phyloP scores from a whole-genome alignment of 2,329 filamentous ascomycete genomes.

The Aspergillus versicolor region DNA sequence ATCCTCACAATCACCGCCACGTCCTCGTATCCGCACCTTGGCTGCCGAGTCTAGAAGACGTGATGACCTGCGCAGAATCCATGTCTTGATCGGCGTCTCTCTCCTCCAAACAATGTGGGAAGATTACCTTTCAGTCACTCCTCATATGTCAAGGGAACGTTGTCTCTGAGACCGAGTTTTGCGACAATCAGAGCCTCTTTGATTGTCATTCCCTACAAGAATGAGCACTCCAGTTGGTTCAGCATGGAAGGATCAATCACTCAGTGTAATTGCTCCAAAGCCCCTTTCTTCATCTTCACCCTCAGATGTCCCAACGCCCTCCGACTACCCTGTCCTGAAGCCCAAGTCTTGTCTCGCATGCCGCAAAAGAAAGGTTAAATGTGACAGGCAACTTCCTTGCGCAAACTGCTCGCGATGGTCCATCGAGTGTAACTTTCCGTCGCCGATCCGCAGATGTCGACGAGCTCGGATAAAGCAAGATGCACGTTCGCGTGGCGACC shows the following conservation, averaged over 20 bases:
- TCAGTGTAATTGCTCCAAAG: constrained; percentile 5
- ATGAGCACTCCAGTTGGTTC: neutral
- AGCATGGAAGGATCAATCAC: neutral
- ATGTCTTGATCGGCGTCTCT: neutral
- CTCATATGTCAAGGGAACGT: neutral
- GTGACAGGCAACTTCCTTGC: constrained; percentile 27
- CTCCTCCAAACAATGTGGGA: neutral
- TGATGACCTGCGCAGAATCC: constrained; percentile 3
- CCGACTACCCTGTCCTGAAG: constrained; percentile 9
- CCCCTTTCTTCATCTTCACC: neutral
- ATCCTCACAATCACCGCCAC: constrained; percentile 7
- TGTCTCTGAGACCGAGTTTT: constrained; percentile 3
- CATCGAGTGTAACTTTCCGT: constrained; percentile 17
- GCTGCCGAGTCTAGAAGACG: neutral
- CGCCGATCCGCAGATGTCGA: constrained; percentile 15
- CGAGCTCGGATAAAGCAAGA: constrained; percentile 5
- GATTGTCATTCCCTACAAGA: neutral
- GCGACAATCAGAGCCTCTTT: neutral
- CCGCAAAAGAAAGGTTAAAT: constrained; percentile 29
- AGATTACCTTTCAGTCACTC: neutral
- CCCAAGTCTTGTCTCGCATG: constrained; percentile 26
- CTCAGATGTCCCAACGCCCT: neutral
- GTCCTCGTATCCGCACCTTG: constrained; percentile 1
- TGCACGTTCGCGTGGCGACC: neutral
- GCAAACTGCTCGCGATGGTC: constrained; percentile 22